These are phyloP conservation scores for Lupinus albus DNA, from an alignment of 306 rosid species.

Conservation along the genomic window DNA sequence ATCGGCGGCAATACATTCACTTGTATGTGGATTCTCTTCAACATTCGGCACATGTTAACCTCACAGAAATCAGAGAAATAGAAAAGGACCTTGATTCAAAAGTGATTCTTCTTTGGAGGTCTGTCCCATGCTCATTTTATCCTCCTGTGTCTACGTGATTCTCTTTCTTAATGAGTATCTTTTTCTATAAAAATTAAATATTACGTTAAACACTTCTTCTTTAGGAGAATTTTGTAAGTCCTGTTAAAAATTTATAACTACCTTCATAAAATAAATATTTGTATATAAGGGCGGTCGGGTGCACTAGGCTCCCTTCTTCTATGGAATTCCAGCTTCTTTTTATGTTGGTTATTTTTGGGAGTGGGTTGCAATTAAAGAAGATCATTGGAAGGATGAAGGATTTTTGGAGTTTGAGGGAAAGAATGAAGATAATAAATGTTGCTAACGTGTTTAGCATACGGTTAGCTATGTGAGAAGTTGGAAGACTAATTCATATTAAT, in stretches of 20 bases:
- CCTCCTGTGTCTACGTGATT: no score
- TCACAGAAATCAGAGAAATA: conserved; percentile 74
- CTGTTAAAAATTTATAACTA: not conserved
- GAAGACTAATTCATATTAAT: not conserved
- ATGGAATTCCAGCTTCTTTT: no score
- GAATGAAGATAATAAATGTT: conserved; percentile 1
- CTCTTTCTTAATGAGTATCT: no score
- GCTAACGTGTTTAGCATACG: not conserved
- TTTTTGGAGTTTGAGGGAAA: conserved; percentile 7
- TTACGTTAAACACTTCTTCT: not conserved
- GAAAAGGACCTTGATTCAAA: conserved; percentile 92
- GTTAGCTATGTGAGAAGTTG: conserved; percentile 12
- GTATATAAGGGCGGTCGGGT: no score
- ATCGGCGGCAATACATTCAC: conserved; percentile 88
- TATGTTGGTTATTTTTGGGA: no score
- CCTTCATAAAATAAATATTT: not conserved
- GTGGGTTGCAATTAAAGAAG: not conserved
- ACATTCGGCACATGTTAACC: conserved; percentile 50
- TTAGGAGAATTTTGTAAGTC: not conserved
- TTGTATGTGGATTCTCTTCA: conserved; percentile 76
- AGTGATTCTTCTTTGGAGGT: conserved; percentile 99
- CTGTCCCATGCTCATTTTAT: conserved; percentile 33
- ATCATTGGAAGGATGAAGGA: not conserved
- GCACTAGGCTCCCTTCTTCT: no score
- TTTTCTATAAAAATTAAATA: not conserved